Base-by-base conservation (phyloP, 768 basidiomycete genomes). In the Xerocomus spinulosus region DNA sequence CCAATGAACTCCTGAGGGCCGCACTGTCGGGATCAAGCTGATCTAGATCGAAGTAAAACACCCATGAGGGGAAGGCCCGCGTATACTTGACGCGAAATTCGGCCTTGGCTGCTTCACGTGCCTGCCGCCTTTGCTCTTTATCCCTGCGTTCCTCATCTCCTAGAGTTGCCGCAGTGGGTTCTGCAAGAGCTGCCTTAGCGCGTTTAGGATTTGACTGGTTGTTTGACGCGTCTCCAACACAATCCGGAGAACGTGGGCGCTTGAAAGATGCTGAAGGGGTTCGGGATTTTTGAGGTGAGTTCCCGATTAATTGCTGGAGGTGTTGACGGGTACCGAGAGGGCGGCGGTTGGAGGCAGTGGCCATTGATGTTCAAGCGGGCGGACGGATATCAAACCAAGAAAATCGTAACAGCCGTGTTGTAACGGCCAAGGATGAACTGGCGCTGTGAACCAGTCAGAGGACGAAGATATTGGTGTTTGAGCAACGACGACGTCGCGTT, bases 21-120 rank as follows among this genome's bases (percentile, higher is more conserved):
- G 69, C 67, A 21, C 55, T 58, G 39, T 67, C 65, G 17, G 69
- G 67, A 42, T 72, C 68, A 25, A 70, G 70, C 34, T 68, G 58
- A 56, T 80, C 76, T 50, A 82, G 66, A 61, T 96, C 92, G 62
- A 97, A 86, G 67, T 91, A 86, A 67, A 98, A 95, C 15, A 74
- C 79, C 74, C 85, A 92, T 21, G 68, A 70, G 2, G 91, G 91
- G 70, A 98, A 96, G 18, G 87, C 88, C 43, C 80, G 80, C 46
- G 76, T 78, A 68, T 92, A 97, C 72, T 92, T 96, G 40, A 80
- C 69, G 59, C 79, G 81, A 72, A 92, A 98, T 56, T 89, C 85
- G 5, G 73, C 71, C 52, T 83, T 78, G 54, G 74, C 74, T 50
- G 74, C 72, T 53, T 81, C 78, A 24, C 79, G 74, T 51, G 79